A percentile compares a stretch with the other conserved stretches of the same genome.
Conservation (phyloP, 306 rosid species). For the Benincasa hispida region DNA sequence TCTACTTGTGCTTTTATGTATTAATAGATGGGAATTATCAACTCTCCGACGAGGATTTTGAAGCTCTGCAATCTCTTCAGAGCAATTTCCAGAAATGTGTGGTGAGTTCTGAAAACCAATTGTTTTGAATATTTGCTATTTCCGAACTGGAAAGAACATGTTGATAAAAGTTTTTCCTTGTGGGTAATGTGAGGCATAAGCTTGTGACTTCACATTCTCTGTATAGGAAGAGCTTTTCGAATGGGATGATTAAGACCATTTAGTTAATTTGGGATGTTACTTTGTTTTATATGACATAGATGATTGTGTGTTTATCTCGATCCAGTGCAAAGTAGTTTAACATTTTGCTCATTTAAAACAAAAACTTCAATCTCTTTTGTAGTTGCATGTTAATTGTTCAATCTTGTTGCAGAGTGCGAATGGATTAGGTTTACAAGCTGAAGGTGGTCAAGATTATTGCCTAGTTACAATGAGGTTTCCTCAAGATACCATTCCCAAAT, state of each 20-base stretch:
- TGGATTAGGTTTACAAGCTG: conserved; percentile 79
- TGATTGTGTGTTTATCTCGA: neutral
- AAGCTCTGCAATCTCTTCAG: conserved; percentile 60
- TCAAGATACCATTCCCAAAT: conserved; percentile 69
- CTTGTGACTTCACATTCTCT: neutral
- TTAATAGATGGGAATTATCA: conserved; percentile 32
- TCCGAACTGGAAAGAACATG: neutral
- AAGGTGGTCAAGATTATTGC: conserved; percentile 45
- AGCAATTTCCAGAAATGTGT: conserved; percentile 67
- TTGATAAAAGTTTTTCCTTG: neutral
- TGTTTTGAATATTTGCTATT: neutral
- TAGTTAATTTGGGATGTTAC: neutral
- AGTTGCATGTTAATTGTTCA: neutral
- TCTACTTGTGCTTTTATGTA: conserved; percentile 1
- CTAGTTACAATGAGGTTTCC: conserved; percentile 60
- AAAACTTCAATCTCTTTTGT: neutral
- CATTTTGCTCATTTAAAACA: neutral
- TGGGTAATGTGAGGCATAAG: neutral
- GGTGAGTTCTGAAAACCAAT: conserved; percentile 36
- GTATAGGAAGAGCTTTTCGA: neutral
- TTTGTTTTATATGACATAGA: neutral
- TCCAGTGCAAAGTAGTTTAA: neutral
- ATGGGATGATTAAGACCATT: neutral
- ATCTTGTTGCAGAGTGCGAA: conserved; percentile 52
- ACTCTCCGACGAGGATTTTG: conserved; percentile 46